phyloP scores from a whole-genome alignment of 2,329 filamentous ascomycete species.

The Colletotrichum filicis region DNA sequence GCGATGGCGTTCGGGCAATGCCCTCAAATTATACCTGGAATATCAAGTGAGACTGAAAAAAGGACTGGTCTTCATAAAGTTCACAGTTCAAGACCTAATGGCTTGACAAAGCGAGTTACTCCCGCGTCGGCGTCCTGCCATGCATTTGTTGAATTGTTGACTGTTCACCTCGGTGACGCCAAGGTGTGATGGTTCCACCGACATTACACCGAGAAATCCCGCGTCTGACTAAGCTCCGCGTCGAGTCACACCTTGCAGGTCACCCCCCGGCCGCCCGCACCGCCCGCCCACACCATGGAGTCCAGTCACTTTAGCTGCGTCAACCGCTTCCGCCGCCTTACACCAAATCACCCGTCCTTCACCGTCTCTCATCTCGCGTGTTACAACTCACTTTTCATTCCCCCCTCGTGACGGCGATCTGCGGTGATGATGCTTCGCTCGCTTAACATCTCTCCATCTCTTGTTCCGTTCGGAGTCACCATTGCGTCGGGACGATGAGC shows the following conservation, averaged over 20 bases:
- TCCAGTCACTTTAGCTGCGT: not conserved
- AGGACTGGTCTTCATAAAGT: not conserved
- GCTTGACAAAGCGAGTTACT: not conserved
- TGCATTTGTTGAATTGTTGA: not conserved
- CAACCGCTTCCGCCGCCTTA: not conserved
- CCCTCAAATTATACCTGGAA: not conserved
- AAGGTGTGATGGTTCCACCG: not conserved
- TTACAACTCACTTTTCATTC: not conserved
- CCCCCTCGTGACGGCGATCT: not conserved
- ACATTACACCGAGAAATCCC: constrained; percentile 12
- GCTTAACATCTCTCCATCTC: not conserved
- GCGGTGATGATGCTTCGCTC: constrained; percentile 23
- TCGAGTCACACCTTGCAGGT: constrained; percentile 26
- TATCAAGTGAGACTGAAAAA: not conserved
- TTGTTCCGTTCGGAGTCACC: constrained; percentile 11
- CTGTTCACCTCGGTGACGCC: not conserved
- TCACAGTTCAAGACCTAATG: not conserved
- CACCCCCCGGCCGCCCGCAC: not conserved
- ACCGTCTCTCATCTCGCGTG: constrained; percentile 19
- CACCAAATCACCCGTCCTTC: not conserved
- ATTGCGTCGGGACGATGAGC: constrained; percentile 23
- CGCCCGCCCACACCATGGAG: not conserved
- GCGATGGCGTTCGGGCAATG: constrained; percentile 34
- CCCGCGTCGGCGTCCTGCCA: not conserved
- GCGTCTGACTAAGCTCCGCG: constrained; percentile 14